Evolutionary conservation across 2,329 filamentous ascomycete genomes (phyloP), one percentile per base, ranked within the genome.

Genomic region (Penicillium digitatum): DNA sequence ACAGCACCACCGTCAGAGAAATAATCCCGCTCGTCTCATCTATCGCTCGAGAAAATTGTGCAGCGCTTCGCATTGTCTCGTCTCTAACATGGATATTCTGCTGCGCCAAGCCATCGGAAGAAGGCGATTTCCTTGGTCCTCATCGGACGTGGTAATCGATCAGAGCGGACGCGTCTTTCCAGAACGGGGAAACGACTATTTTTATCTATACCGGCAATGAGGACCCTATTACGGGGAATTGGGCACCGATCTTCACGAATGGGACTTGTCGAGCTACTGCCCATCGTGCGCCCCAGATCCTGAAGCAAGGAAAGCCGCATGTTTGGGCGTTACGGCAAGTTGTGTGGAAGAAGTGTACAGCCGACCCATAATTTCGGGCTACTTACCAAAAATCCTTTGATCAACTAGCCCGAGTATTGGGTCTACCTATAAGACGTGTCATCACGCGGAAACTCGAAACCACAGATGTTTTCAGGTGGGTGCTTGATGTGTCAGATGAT

Each of bases 31-130:
- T 73, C 5, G 62, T 78, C 27, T 60, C 68, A n/a, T 55, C 66
- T 27, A 52, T 75, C 10, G 69, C 57, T 3, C 54, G 65, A 12
- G 63, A 74, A 1, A 74, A 74, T 26, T 71, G 69, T 39, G 62
- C 68, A 1, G 68, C 70, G 0, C 60, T 78, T 2, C 75, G 72
- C 55, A 58, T 75, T 31, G 77, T 78, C 55, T 74, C 75, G 22
- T 65, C 68, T 2, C 37, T 77, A 7, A 74, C 73, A 0, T 66
- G 69, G 5, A 67, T 72, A 29, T 71, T 75, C 56, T 63, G 72
- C 1, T 67, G 76, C 26, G 74, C 68, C 6, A 69, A 65, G 37
- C 72, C 70, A 1, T 69, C 68, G 18, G 64, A 67, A 35, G 57
- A 67, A 3, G 66, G 65, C 10, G 70, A 76, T 32, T 69, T 76